Evolutionary conservation across 768 basidiomycete species (phyloP).

Genomic region (Phlebiopsis flavidoalba): DNA sequence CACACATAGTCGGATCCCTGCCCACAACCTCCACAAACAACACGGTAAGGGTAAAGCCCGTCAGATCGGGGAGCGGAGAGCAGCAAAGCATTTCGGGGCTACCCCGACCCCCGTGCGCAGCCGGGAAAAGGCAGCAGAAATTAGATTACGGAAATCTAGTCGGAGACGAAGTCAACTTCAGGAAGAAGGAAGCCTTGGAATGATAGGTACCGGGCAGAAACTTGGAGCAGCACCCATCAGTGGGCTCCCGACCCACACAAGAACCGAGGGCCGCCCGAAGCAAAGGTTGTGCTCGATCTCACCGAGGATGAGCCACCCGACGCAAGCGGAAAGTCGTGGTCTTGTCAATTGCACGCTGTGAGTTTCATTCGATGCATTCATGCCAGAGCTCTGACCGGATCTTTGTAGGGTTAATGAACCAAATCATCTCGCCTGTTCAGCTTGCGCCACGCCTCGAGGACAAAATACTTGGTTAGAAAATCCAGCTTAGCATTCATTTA

Average conservation of each 20-base stretch:
- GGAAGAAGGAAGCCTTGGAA: conserved; percentile 42
- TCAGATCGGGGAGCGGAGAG: neutral
- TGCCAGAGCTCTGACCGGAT: neutral
- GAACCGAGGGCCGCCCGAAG: neutral
- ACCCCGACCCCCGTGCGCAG: neutral
- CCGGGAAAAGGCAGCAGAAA: neutral
- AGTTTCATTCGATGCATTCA: conserved; percentile 19
- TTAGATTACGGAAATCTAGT: conserved; percentile 18
- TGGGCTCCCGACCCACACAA: neutral
- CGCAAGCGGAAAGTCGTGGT: conserved; percentile 33
- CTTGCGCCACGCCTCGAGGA: conserved; percentile 51
- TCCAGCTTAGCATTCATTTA: neutral
- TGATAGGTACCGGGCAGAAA: conserved; percentile 24
- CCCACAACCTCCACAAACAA: neutral
- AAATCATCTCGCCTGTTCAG: conserved; percentile 42
- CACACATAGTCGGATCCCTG: neutral
- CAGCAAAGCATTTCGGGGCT: neutral
- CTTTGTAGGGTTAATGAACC: conserved; percentile 1
- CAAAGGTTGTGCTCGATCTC: neutral
- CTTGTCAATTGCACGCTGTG: conserved; percentile 62
- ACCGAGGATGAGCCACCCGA: neutral
- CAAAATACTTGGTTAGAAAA: conserved; percentile 23
- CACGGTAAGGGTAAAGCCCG: neutral
- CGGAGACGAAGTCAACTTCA: conserved; percentile 35
- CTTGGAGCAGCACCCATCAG: conserved; percentile 9